Base-by-base conservation (phyloP, 306 rosid genomes). In the Vigna mungo region DNA sequence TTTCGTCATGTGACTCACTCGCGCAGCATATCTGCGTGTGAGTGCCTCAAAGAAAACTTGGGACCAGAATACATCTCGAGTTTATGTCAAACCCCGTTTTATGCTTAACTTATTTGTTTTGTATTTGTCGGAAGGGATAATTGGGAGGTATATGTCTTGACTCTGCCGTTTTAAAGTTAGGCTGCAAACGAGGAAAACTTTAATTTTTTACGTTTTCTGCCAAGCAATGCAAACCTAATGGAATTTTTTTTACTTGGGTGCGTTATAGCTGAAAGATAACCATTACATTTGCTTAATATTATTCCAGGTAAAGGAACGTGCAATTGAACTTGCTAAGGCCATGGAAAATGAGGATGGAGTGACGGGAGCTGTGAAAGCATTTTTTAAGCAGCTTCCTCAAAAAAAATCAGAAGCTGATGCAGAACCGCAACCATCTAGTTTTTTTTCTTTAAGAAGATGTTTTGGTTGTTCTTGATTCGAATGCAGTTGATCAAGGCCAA, bases 301-400 rank as follows among this genome's bases (percentile, higher is more conserved):
- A 80, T 84, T 68, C 39, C 87, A 96, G 99, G 96, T 96, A 80
- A 93, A 96, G 85, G 86, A 86, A 46, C 79, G 87, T 15, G 96
- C 97, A 13, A 11, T 87, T n/a, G 91, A 92, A 76, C 94, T 96
- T 43, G 90, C 99, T 14, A 91, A 84, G 90, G 94, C 92, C 69
- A 93, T 96, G 98, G 93, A 93, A 77, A 85, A 87, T 47, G 99
- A 96, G 85, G 99, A 96, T 75, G 99, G 99, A 15, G 98, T 96
- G 49, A 73, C 88, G 6, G 99, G 99, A 71, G 98, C 98, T n/a
- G 99, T 96, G 60, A 96, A 85, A 80, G 99, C 97, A 81, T 96
- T 96, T 87, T 91, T 92, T 55, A 96, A 96, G 88, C 99, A 93
- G 76, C 90, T 91, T 88, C 94, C 90, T 75, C 63, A 7, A 52